Base-by-base conservation (phyloP, 768 basidiomycete species). In the Leucosporidium yakuticum region DNA sequence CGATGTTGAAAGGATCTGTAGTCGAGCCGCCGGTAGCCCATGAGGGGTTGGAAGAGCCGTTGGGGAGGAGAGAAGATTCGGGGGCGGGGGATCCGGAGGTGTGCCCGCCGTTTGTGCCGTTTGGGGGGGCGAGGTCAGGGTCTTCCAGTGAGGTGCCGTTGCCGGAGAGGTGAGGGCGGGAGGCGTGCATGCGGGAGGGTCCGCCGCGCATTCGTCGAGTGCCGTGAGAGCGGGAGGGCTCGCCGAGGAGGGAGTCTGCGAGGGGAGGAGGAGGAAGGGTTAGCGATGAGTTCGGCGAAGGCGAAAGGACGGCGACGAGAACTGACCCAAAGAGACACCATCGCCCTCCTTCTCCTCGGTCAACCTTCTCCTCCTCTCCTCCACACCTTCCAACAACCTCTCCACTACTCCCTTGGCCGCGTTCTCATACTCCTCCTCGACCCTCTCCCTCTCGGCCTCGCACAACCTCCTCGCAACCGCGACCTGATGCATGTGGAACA, bases 331-430 rank as follows among this genome's bases (percentile, higher is more conserved):
- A 4, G 79, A 77, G 17, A 79, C 74, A 53, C 81, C 81, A 21
- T 79, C 79, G 25, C 78, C 77, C 57, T 82, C 81, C 68, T 80
- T 81, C 65, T 82, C 81, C 62, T 82, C 81, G 60, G 77, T 73
- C n/a, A 80, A 65, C 55, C 78, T 79, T 65, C 77, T 72, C 60
- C 79, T 68, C 27, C 80, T 60, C 67, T 82, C 81, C 68, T 82
- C 81, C 29, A 81, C 75, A 6, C 77, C 75, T 25, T 78, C 79
- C 29, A 81, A 58, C 31, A 82, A 63, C 47, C 78, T 67, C 71
- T 79, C 77, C 56, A 77, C 73, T 6, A 79, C 80, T 15, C 77
- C 76, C 63, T 81, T 80, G 25, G 78, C 74, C 21, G 79, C 79
- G 55, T 77, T 77, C 74, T 77, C 77, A 68, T 79, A 81, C 68